These are phyloP conservation scores for Suhomyces bokatorum DNA, from an alignment of 1,139 yeast species.

Conservation along the genomic window DNA sequence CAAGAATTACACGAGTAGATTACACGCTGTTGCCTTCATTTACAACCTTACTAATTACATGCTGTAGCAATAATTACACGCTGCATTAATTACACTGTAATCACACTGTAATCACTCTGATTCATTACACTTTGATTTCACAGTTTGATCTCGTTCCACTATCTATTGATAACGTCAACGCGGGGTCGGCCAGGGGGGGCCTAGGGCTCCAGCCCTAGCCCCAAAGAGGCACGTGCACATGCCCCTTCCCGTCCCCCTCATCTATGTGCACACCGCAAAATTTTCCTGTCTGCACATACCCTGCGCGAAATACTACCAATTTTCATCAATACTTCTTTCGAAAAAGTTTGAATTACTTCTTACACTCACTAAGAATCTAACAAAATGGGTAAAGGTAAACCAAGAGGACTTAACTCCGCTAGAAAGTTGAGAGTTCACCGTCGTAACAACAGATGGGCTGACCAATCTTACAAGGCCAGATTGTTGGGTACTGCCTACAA, in stretches of 20 bases:
- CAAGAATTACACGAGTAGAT: too few relatives aligned
- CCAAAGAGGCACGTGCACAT: background rate
- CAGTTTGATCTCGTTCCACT: too few relatives aligned
- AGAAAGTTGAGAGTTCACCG: conserved; percentile 99
- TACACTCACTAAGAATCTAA: conserved; percentile 12
- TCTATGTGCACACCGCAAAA: conserved; percentile 6
- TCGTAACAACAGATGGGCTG: conserved; percentile 99
- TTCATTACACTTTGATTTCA: too few relatives aligned
- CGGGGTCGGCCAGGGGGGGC: background rate
- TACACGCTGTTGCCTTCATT: too few relatives aligned
- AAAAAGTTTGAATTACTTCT: conserved; percentile 11
- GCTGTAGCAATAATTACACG: too few relatives aligned
- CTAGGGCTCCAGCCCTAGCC: background rate
- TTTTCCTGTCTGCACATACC: conserved; percentile 8
- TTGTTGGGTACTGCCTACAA: conserved; percentile 99
- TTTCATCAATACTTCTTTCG: conserved; percentile 11
- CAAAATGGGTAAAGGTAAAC: conserved; percentile 85
- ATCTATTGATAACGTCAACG: background rate
- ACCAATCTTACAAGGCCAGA: conserved; percentile 96
- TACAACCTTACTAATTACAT: too few relatives aligned
- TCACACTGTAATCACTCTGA: too few relatives aligned
- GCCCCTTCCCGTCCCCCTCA: background rate
- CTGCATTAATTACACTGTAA: too few relatives aligned
- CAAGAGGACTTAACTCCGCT: conserved; percentile 99
- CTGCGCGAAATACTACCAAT: conserved; percentile 11